These are phyloP conservation scores for Neofusicoccum sp. DNA, from an alignment of 2,329 filamentous ascomycete species.

Conservation along the genomic window DNA sequence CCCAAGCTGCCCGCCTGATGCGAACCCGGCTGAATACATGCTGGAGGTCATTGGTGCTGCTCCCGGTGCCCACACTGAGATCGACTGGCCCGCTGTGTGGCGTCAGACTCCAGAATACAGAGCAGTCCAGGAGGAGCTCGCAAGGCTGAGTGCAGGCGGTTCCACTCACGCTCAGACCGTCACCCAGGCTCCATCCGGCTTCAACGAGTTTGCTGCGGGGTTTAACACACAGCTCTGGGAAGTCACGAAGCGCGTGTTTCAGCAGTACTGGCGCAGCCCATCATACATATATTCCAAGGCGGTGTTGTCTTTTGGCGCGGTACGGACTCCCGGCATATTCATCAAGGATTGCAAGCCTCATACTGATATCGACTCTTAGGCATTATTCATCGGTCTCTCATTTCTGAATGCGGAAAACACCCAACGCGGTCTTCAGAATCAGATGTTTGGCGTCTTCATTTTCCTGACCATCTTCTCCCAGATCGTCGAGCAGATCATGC, in stretches of 20 bases:
- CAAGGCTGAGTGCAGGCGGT: constrained; percentile 37
- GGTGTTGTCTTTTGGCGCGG: constrained; percentile 26
- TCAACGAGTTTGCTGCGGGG: constrained; percentile 49
- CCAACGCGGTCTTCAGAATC: constrained; percentile 67
- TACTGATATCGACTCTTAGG: constrained; percentile 23
- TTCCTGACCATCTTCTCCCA: constrained; percentile 46
- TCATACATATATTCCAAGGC: constrained; percentile 43
- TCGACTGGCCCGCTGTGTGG: constrained; percentile 48
- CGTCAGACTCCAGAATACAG: constrained; percentile 27
- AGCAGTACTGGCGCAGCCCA: constrained; percentile 51
- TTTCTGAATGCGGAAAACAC: constrained; percentile 74
- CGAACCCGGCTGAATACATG: constrained; percentile 79
- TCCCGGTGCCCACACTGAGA: constrained; percentile 45
- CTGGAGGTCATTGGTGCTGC: constrained; percentile 50
- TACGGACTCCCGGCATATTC: too few relatives aligned
- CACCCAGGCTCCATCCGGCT: constrained; percentile 30
- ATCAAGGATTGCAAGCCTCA: too few relatives aligned
- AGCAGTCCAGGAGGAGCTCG: constrained; percentile 41
- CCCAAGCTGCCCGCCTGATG: constrained; percentile 59
- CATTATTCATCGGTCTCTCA: constrained; percentile 81
- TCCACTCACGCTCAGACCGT: constrained; percentile 22
- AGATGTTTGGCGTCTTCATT: constrained; percentile 56
- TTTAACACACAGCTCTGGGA: constrained; percentile 34
- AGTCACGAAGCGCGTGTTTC: constrained; percentile 46
- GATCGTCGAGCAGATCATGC: constrained; percentile 61